Evolutionary conservation across 2,329 filamentous ascomycete genomes (phyloP), one percentile per base, ranked within the genome.

Genomic region (Colletotrichum tanaceti): DNA sequence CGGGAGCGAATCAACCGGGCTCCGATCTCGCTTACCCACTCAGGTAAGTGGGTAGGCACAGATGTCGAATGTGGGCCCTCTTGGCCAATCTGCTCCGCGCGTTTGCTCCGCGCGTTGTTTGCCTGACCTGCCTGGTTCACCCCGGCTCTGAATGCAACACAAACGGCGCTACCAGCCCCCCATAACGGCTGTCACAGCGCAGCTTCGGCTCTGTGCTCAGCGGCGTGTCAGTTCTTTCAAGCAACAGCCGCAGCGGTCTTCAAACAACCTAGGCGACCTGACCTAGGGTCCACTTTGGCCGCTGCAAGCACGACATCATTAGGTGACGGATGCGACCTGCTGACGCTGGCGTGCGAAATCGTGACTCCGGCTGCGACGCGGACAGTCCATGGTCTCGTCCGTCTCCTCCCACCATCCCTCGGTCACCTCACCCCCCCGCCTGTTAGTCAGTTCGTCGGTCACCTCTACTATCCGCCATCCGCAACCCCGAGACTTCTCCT

Each of bases 271-370:
- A 59, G 39, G 28, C 28, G 28, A 32, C 28, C 38, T 43, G 28
- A 32, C 28, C 38, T 43, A 18, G 7, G 35, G 43, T 52, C 63
- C 60, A 58, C 60, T 47, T 4, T 16, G n/a, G 50, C 32, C 32
- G n/a, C 18, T 22, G 49, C 24, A 11, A 70, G 63, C 67, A 70
- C 67, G 67, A 70, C 67, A 70, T 70, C 39, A 58, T 58, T 66
- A 14, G 39, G 65, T 55, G 55, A 13, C 20, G n/a, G 38, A 47
- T 4, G 32, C 41, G 67, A 44, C 64, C 67, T 63, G 58, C 67
- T 70, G 67, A 70, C 67, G 58, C 67, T 70, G 67, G 68, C 67
- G 64, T 70, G 67, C 63, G 67, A 70, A 68, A 50, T 65, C 62
- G 62, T 65, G 66, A 69, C 66, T 52, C 46, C 35, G 49, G 35